phyloP scores from a whole-genome alignment of 305 asterid genomes.

The Fraxinus sp. region DNA sequence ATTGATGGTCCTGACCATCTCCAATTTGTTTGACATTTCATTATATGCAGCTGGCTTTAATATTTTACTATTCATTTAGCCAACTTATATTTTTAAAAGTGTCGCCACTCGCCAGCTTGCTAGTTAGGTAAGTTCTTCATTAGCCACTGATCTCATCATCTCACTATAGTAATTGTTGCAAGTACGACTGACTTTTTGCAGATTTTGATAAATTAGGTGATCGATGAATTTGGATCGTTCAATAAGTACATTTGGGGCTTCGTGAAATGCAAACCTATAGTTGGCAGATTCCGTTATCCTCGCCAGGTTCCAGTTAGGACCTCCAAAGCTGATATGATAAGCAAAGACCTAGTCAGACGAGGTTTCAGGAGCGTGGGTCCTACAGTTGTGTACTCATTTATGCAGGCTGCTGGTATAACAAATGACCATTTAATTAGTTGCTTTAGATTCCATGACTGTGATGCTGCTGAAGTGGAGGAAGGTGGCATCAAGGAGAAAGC shows the following conservation, averaged over 20 bases:
- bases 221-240: slow-evolving; percentile 47
- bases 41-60: neutral
- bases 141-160: neutral
- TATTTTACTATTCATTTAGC: neutral
- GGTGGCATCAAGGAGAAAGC: slow-evolving; percentile 13
- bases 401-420: slow-evolving; percentile 51
- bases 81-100: neutral
- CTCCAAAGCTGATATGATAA: slow-evolving; percentile 43
- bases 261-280: slow-evolving; percentile 41
- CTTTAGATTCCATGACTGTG: slow-evolving; percentile 45
- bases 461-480: slow-evolving; percentile 15
- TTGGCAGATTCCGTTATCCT: slow-evolving; percentile 36
- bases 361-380: slow-evolving; percentile 52
- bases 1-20: slow-evolving; percentile 29
- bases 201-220: slow-evolving; percentile 27
- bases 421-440: slow-evolving; percentile 48
- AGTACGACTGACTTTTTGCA: slow-evolving; percentile 17
- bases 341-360: slow-evolving; percentile 44
- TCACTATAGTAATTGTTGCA: neutral
- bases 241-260: slow-evolving; percentile 51
- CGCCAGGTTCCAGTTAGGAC: slow-evolving; percentile 51
- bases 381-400: slow-evolving; percentile 41
- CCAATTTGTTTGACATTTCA: slow-evolving; percentile 9
- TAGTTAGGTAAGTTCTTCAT: neutral
- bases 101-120: slow-evolving; percentile 3